Evolutionary conservation across 2,329 filamentous ascomycete species (phyloP).

Genomic region (Verruconis gallopava): DNA sequence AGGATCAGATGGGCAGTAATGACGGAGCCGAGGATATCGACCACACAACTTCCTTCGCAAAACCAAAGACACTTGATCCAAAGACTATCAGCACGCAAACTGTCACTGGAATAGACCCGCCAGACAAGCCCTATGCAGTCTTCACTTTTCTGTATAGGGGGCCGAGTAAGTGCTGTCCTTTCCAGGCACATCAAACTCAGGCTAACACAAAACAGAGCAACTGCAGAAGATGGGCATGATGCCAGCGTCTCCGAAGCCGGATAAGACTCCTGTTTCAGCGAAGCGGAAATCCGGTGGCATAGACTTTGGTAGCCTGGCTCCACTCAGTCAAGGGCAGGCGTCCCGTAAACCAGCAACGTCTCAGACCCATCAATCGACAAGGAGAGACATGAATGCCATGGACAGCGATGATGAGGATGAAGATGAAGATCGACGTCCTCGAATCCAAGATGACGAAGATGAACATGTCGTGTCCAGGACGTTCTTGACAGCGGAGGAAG

Average conservation of each 20-base stretch:
- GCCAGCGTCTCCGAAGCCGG: slow-evolving; percentile 48
- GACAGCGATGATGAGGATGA: slow-evolving; percentile 68
- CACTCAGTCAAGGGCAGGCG: slow-evolving; percentile 40
- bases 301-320: slow-evolving; percentile 74
- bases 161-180: slow-evolving; percentile 71
- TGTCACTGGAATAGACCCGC: slow-evolving; percentile 93
- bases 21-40: slow-evolving; percentile 72
- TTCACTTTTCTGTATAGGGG: slow-evolving; percentile 98
- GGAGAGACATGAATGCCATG: slow-evolving; percentile 41
- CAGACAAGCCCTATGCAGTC: slow-evolving; percentile 87
- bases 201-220: slow-evolving; percentile 71
- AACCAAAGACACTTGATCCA: slow-evolving; percentile 88
- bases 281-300: slow-evolving; percentile 74
- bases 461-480: slow-evolving; percentile 36
- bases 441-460: slow-evolving; percentile 47
- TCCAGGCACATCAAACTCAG: not conserved
- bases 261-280: slow-evolving; percentile 46
- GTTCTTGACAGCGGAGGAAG: slow-evolving; percentile 55
- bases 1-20: slow-evolving; percentile 46
- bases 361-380: no score
- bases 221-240: slow-evolving; percentile 92
- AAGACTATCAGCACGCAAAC: slow-evolving; percentile 98
- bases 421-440: slow-evolving; percentile 47
- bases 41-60: slow-evolving; percentile 94
- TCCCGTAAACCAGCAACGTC: slow-evolving; percentile 45